Conservation (phyloP, 2,329 filamentous ascomycete genomes). For the Ophiostoma novo-ulmi region DNA sequence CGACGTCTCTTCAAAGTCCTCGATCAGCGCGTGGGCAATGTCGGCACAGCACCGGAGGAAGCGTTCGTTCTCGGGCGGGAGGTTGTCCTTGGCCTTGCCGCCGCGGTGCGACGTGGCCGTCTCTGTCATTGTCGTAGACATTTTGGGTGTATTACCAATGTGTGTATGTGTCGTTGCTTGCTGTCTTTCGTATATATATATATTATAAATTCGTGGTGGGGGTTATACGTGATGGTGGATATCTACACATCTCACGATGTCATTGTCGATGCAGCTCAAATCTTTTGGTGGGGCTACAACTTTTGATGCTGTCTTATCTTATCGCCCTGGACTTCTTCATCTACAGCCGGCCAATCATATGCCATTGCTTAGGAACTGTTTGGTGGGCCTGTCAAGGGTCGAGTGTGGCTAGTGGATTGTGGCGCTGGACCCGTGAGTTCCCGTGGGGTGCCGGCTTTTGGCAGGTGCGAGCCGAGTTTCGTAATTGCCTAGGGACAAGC, state of each 20-base stretch:
- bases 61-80: constrained; percentile 88
- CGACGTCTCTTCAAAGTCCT: constrained; percentile 75
- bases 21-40: constrained; percentile 87
- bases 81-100: constrained; percentile 51
- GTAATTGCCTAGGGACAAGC: background rate
- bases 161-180: background rate
- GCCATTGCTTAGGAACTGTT: constrained; percentile 4
- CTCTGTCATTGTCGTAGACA: constrained; percentile 39
- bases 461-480: constrained; percentile 9
- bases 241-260: background rate
- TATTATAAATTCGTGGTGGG: background rate
- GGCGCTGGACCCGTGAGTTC: constrained; percentile 12
- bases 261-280: constrained; percentile 14
- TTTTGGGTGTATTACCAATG: background rate
- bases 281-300: constrained; percentile 7
- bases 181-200: background rate
- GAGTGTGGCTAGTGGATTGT: background rate
- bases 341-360: background rate
- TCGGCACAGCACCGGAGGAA: constrained; percentile 93
- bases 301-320: constrained; percentile 8
- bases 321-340: background rate
- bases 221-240: background rate
- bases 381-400: background rate
- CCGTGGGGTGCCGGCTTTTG: constrained; percentile 6
- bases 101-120: constrained; percentile 52